These are phyloP conservation scores for Pistacia integerrima DNA, from an alignment of 345 rosid genomes.

Conservation along the genomic window DNA sequence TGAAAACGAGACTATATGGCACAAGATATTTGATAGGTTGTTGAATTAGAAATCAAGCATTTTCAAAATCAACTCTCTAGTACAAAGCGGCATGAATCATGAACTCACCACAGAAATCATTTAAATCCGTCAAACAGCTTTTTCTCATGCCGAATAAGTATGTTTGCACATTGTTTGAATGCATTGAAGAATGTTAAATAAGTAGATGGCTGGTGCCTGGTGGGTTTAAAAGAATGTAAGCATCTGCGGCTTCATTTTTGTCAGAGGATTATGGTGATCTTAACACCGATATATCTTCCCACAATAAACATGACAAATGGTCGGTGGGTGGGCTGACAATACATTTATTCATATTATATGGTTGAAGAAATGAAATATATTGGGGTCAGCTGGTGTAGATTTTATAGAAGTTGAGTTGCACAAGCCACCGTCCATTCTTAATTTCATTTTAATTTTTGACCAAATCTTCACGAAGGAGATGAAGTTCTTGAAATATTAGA, in stretches of 20 bases:
- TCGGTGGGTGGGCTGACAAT: conserved; percentile 16
- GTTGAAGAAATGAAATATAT: conserved; percentile 1
- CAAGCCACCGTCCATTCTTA: conserved; percentile 12
- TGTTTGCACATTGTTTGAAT: background rate
- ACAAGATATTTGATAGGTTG: too few species aligned
- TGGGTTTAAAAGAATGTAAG: background rate
- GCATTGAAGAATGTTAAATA: background rate
- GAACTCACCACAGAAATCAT: background rate
- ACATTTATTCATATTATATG: background rate
- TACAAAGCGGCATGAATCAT: too few species aligned
- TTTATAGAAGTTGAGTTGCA: background rate
- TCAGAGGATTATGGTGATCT: background rate
- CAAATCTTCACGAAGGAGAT: background rate
- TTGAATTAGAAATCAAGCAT: too few species aligned
- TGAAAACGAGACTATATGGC: too few species aligned
- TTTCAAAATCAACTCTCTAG: too few species aligned
- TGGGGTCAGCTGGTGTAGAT: background rate
- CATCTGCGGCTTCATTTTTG: conserved; percentile 1
- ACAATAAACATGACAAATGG: background rate
- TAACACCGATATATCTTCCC: background rate
- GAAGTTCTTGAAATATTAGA: too few species aligned
- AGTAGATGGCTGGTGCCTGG: background rate
- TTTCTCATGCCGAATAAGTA: background rate
- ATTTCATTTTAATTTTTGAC: background rate
- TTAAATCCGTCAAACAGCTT: background rate